Evolutionary conservation across 225 moss, liverwort and hornwort species (phyloP).

Genomic region (Pleurozium schreberi): DNA sequence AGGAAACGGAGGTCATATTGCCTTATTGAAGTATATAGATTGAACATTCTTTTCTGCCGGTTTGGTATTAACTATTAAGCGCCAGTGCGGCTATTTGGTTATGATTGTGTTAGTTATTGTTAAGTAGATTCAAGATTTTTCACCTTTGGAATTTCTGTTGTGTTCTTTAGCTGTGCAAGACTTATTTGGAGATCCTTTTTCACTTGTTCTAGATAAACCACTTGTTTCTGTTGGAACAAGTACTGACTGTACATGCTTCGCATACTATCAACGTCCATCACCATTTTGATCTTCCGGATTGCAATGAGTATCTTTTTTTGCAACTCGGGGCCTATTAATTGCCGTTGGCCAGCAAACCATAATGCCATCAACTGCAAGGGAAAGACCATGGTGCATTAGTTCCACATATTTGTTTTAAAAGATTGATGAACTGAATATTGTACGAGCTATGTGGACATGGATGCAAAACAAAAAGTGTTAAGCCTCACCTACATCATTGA

Average conservation of each 20-base stretch:
- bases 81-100: not conserved
- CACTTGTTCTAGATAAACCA: constrained; percentile 38
- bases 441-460: not conserved
- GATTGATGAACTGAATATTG: not conserved
- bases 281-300: constrained; percentile 32
- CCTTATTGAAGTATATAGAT: not conserved
- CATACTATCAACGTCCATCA: constrained; percentile 70
- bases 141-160: constrained; percentile 12
- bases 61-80: not conserved
- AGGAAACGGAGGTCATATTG: not conserved
- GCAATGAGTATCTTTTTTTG: constrained; percentile 24
- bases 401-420: not conserved
- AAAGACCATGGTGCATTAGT: not conserved
- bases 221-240: constrained; percentile 71
- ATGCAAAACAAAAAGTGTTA: not conserved
- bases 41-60: not conserved
- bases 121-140: not conserved
- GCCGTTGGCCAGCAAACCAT: constrained; percentile 1
- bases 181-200: constrained; percentile 43
- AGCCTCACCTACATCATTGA: constrained; percentile 82
- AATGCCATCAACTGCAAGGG: constrained; percentile 5
- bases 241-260: constrained; percentile 57
- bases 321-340: not conserved
- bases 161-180: constrained; percentile 27
- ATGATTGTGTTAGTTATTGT: not conserved